Conservation (phyloP, 148 eudicot species). For the Amaranthus cruentus region DNA sequence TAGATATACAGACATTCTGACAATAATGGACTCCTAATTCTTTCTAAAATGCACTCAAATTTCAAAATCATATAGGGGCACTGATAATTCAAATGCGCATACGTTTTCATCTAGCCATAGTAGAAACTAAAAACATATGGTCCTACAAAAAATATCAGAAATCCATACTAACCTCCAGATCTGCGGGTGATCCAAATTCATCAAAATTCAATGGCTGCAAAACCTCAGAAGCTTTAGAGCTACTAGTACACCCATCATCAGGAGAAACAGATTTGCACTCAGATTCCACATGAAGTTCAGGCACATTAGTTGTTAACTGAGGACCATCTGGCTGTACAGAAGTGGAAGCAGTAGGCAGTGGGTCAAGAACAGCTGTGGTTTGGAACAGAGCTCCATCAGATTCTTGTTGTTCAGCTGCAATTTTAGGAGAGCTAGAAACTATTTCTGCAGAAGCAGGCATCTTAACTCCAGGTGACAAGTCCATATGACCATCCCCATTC, state of each 20-base stretch:
- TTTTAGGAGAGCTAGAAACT: conserved; percentile 15
- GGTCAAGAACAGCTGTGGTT: conserved; percentile 13
- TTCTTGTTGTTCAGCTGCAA: conserved; percentile 10
- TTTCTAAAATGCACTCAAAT: too few relatives aligned
- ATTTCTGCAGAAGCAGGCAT: conserved; percentile 19
- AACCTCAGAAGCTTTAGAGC: conserved; percentile 22
- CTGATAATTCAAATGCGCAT: too few relatives aligned
- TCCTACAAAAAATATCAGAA: neutral
- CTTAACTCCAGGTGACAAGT: conserved; percentile 18
- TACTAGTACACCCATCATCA: conserved; percentile 25
- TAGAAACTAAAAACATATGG: too few relatives aligned
- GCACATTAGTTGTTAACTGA: conserved; percentile 15
- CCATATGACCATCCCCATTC: conserved; percentile 14
- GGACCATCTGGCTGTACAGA: conserved; percentile 1
- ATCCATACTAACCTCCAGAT: conserved; percentile 63
- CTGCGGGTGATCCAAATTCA: conserved; percentile 55
- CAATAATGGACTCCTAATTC: too few relatives aligned
- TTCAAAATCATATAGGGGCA: too few relatives aligned
- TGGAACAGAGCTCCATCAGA: neutral
- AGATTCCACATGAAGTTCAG: conserved; percentile 25
- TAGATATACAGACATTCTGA: too few relatives aligned
- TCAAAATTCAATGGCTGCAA: conserved; percentile 57
- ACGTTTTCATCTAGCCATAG: too few relatives aligned
- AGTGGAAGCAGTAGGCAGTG: neutral
- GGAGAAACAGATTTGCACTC: conserved; percentile 20